phyloP scores from a whole-genome alignment of 169 alveolate genomes.

The Eimeria acervulina region DNA sequence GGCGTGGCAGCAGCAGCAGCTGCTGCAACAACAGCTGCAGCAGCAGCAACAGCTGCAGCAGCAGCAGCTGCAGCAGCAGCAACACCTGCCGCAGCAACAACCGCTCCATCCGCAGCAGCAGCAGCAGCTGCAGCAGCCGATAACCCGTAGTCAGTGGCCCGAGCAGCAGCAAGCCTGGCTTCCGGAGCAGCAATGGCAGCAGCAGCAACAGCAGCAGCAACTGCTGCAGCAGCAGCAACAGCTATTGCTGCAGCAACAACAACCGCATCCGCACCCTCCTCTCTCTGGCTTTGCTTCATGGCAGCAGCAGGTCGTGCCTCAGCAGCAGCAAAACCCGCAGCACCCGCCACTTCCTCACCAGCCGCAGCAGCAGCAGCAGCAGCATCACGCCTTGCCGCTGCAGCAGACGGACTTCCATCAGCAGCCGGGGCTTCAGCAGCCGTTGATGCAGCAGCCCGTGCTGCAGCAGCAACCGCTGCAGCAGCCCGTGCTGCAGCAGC shows the following conservation, averaged over 20 bases:
- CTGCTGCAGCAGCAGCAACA: constrained; percentile 28
- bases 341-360: no score
- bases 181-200: constrained; percentile 22
- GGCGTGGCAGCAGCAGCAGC: constrained; percentile 48
- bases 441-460: no score
- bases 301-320: no score
- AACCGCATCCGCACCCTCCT: no score
- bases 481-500: no score
- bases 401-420: no score
- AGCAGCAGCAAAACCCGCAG: no score
- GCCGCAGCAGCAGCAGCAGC: no score
- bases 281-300: no score
- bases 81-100: background rate
- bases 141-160: constrained; percentile 37
- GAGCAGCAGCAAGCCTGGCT: constrained; percentile 45
- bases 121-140: background rate
- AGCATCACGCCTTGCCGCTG: no score
- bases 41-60: constrained; percentile 43
- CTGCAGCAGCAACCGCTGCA: no score
- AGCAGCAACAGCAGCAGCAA: constrained; percentile 12
- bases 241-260: constrained; percentile 28
- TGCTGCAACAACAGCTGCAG: constrained; percentile 26
- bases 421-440: no score
- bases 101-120: constrained; percentile 31
- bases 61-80: constrained; percentile 25